phyloP scores from a whole-genome alignment of 805 yeast species.

The Wickerhamiella spandovensis region DNA sequence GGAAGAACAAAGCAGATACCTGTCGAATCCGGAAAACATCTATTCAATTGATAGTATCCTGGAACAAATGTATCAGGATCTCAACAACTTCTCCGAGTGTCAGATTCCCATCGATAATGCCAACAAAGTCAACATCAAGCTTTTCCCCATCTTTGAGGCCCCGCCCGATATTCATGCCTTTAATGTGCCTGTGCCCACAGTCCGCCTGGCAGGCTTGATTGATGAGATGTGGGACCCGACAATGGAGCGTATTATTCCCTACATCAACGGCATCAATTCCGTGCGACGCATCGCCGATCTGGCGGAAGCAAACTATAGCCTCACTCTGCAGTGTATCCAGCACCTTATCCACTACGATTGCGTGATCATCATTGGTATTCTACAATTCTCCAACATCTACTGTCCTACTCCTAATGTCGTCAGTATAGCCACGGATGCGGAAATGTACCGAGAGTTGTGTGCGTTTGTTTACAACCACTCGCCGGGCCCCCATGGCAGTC shows the following conservation, averaged over 20 bases:
- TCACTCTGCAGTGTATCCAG: slow-evolving; percentile 78
- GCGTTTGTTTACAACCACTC: slow-evolving; percentile 44
- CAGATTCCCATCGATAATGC: slow-evolving; percentile 84
- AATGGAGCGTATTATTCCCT: slow-evolving; percentile 75
- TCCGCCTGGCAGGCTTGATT: slow-evolving; percentile 52
- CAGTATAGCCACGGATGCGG: slow-evolving; percentile 46
- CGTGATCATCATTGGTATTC: slow-evolving; percentile 68
- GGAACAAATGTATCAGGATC: slow-evolving; percentile 84
- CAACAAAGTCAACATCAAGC: slow-evolving; percentile 80
- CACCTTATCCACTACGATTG: slow-evolving; percentile 86
- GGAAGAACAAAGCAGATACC: slow-evolving; percentile 73
- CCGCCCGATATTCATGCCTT: slow-evolving; percentile 63
- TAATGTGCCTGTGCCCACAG: slow-evolving; percentile 89
- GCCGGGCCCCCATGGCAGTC: slow-evolving; percentile 9
- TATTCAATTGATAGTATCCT: slow-evolving; percentile 57
- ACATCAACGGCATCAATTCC: slow-evolving; percentile 78
- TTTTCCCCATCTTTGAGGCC: slow-evolving; percentile 79
- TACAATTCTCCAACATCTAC: slow-evolving; percentile 78
- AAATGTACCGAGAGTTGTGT: slow-evolving; percentile 73
- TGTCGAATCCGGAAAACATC: slow-evolving; percentile 41
- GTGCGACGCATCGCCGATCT: slow-evolving; percentile 60
- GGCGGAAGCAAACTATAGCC: slow-evolving; percentile 64
- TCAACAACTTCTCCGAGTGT: slow-evolving; percentile 92
- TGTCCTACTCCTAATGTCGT: slow-evolving; percentile 76
- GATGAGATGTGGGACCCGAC: slow-evolving; percentile 98